These are phyloP conservation scores for Cyclotella kingstonii DNA, from an alignment of 108 stramenopile species.

Conservation along the genomic window DNA sequence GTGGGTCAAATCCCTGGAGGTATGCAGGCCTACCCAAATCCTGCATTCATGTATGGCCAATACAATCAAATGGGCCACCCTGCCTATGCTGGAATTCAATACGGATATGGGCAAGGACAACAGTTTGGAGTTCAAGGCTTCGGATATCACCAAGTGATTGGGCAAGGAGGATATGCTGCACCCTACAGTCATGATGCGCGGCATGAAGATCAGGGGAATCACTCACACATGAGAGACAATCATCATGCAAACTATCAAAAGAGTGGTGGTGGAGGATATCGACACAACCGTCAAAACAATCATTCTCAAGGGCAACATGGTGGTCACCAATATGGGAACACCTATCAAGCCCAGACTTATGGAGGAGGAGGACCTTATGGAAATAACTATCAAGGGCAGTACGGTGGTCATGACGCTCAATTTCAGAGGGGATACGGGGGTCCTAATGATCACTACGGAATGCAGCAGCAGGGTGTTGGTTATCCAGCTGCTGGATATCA, in stretches of 20 bases:
- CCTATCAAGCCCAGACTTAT: slow-evolving; percentile 8
- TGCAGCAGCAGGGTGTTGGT: slow-evolving; percentile 50
- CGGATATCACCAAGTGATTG: slow-evolving; percentile 75
- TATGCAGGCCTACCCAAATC: slow-evolving; percentile 62
- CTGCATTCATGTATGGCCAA: slow-evolving; percentile 68
- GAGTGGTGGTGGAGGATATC: slow-evolving; percentile 64
- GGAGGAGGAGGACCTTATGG: slow-evolving; percentile 37
- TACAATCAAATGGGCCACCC: slow-evolving; percentile 73
- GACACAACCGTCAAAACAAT: slow-evolving; percentile 65
- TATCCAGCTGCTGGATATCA: slow-evolving; percentile 52
- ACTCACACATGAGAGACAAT: slow-evolving; percentile 59
- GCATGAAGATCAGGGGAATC: slow-evolving; percentile 56
- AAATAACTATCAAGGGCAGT: slow-evolving; percentile 51
- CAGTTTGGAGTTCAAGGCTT: slow-evolving; percentile 60
- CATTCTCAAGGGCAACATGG: slow-evolving; percentile 42
- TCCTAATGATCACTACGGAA: slow-evolving; percentile 63
- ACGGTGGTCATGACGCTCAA: slow-evolving; percentile 15
- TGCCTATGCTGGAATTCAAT: slow-evolving; percentile 55
- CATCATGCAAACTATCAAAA: slow-evolving; percentile 54
- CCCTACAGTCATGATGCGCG: slow-evolving; percentile 45
- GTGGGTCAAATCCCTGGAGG: slow-evolving; percentile 51
- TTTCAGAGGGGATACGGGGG: slow-evolving; percentile 61
- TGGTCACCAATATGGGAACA: slow-evolving; percentile 16
- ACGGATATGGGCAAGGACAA: slow-evolving; percentile 69
- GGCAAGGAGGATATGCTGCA: slow-evolving; percentile 74